Evolutionary conservation across 768 basidiomycete species (phyloP).

Genomic region (Pleurotus citrinopileatus): DNA sequence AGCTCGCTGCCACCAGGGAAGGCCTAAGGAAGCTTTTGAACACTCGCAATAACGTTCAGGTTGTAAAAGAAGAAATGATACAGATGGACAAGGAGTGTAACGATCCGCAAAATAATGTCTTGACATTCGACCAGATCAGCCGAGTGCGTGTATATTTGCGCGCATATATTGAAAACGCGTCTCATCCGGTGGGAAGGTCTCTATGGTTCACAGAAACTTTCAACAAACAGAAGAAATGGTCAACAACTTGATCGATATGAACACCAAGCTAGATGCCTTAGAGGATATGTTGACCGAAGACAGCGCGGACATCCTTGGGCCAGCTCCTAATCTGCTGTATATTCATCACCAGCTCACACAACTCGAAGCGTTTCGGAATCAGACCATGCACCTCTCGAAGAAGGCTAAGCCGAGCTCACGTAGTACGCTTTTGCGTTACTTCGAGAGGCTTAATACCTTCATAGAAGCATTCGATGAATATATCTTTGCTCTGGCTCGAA

Average conservation of each 20-base stretch:
- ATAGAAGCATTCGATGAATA: constrained; percentile 85
- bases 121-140: constrained; percentile 95
- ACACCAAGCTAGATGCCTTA: constrained; percentile 73
- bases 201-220: constrained; percentile 93
- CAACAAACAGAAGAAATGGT: constrained; percentile 96
- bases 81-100: constrained; percentile 72
- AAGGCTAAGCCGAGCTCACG: constrained; percentile 67
- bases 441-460: constrained; percentile 80
- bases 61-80: constrained; percentile 83
- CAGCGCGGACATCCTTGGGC: constrained; percentile 75
- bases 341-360: constrained; percentile 92
- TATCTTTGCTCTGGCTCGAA: constrained; percentile 71
- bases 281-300: constrained; percentile 77
- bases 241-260: constrained; percentile 91
- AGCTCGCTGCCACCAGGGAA: constrained; percentile 86
- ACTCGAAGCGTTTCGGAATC: constrained; percentile 91
- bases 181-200: too few relatives aligned
- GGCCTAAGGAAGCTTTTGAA: constrained; percentile 80
- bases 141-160: too few relatives aligned
- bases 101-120: constrained; percentile 72
- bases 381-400: constrained; percentile 93
- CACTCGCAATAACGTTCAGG: constrained; percentile 75
- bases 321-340: constrained; percentile 83
- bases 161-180: too few relatives aligned
- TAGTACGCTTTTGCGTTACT: constrained; percentile 70